phyloP scores from a whole-genome alignment of 164 flowering plant genomes.

The Vitis labrusca region DNA sequence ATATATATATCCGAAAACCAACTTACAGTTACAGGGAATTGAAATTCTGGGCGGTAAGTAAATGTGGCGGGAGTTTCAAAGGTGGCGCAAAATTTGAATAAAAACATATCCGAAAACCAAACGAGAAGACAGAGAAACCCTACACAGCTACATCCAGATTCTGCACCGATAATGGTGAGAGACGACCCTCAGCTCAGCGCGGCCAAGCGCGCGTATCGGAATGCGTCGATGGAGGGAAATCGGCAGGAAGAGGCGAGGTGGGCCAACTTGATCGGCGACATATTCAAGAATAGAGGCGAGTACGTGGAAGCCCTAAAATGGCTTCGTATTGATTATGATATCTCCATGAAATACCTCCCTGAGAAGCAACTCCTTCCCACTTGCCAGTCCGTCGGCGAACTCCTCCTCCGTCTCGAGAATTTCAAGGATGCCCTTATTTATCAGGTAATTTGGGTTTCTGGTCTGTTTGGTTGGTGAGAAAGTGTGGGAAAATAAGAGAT shows the following conservation, averaged over 20 bases:
- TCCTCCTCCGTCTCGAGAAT: constrained; percentile 65
- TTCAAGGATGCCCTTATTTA: constrained; percentile 72
- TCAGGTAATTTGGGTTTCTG: constrained; percentile 53
- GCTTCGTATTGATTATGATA: constrained; percentile 79
- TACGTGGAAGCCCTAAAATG: constrained; percentile 85
- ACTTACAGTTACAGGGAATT: too few relatives aligned
- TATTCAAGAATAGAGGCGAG: constrained; percentile 77
- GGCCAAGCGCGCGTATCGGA: constrained; percentile 72
- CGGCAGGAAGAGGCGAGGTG: constrained; percentile 87
- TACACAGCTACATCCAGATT: neutral
- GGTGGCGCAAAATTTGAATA: too few relatives aligned
- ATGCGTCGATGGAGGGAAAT: constrained; percentile 66
- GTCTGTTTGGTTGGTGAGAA: neutral
- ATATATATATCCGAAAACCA: too few relatives aligned
- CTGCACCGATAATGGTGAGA: constrained; percentile 22
- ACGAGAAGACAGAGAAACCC: neutral
- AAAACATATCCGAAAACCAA: too few relatives aligned
- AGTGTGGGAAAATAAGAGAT: neutral
- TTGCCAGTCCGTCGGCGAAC: constrained; percentile 92
- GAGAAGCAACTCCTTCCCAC: constrained; percentile 78
- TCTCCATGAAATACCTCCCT: constrained; percentile 64
- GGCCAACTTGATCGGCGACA: constrained; percentile 90
- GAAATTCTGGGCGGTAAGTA: too few relatives aligned
- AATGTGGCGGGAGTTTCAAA: too few relatives aligned
- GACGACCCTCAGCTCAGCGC: constrained; percentile 47